These are phyloP conservation scores for Nakazawaea anatomiae DNA, from an alignment of 805 yeast species.

Conservation along the genomic window DNA sequence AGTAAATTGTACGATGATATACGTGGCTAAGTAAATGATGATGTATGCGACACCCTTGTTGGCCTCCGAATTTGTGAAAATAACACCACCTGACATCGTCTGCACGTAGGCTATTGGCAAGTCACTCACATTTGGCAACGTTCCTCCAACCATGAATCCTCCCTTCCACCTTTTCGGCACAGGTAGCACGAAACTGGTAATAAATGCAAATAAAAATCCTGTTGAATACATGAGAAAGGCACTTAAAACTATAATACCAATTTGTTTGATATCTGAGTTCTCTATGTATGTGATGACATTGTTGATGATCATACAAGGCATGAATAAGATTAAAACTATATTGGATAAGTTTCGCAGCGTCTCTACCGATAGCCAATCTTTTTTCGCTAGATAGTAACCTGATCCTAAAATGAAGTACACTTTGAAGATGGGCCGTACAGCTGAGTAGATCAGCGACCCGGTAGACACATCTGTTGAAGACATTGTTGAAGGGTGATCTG, in stretches of 20 bases:
- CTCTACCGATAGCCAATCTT: slow-evolving; percentile 54
- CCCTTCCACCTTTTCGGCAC: slow-evolving; percentile 68
- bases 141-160: slow-evolving; percentile 63
- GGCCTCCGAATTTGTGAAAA: slow-evolving; percentile 26
- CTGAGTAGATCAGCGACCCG: slow-evolving; percentile 36
- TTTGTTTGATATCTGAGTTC: slow-evolving; percentile 58
- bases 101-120: slow-evolving; percentile 74
- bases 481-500: background rate
- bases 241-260: slow-evolving; percentile 56
- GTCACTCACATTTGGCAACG: slow-evolving; percentile 71
- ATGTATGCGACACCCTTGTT: slow-evolving; percentile 43
- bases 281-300: slow-evolving; percentile 57
- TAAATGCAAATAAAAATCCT: slow-evolving; percentile 20
- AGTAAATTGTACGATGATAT: slow-evolving; percentile 45
- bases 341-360: slow-evolving; percentile 62
- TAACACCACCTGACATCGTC: slow-evolving; percentile 43
- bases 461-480: slow-evolving; percentile 1
- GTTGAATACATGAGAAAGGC: slow-evolving; percentile 49
- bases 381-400: slow-evolving; percentile 57
- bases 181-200: slow-evolving; percentile 25
- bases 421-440: slow-evolving; percentile 74
- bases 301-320: slow-evolving; percentile 64
- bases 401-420: slow-evolving; percentile 64
- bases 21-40: slow-evolving; percentile 50
- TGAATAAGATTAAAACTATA: slow-evolving; percentile 50